Base-by-base conservation (phyloP, 495 filamentous ascomycete genomes). In the Aspergillus nidulans region DNA sequence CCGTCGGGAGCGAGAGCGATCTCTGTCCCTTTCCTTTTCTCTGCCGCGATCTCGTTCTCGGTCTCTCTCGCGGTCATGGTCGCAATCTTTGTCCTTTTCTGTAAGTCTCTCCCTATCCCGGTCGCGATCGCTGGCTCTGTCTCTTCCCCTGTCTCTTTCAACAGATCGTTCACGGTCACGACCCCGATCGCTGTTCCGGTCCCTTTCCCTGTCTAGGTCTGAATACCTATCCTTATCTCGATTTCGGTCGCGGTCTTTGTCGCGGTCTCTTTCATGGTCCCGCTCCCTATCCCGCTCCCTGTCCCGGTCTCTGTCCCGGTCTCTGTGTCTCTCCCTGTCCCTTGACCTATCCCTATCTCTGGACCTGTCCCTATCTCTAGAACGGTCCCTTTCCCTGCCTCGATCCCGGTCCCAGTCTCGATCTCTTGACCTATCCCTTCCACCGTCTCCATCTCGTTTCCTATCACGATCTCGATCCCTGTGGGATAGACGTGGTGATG, bases 1-100 rank as follows among this genome's bases (percentile, higher is more conserved):
- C 15, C 64, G 56, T 21, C 68, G 65, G 42, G 70, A 69, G 21
- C 66, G 64, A 24, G 70, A 73, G 32, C 45, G 44, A 16, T 52
- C 40, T 24, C 24, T 32, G 3, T 53, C 51, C 15, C 51, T 53
- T 20, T 54, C 52, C 42, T 15, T 24, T 2, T 36, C 50, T 18
- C 40, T 19, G 3, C 28, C 50, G 21, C 49, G 36, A 4, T 40
- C 34, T 12, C 19, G 20, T 0, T 59, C 56, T 23, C 54, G 53
- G 7, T 53, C 52, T 4, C 65, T 53, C 8, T 69, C 65, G 18
- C 26, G 25, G 0, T 49, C n/a, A n/a, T n/a, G n/a, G n/a, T n/a
- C n/a, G n/a, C n/a, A n/a, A n/a, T n/a, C 49, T 49, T 28, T 36
- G 6, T 42, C 49, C 30, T 28, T 49, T 16, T 16, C 25, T 23